A percentile compares a stretch with the other conserved stretches of the same genome.
These are phyloP conservation scores for Helianthus tuberosus DNA, from an alignment of 129 eudicot species.

Conservation along the genomic window DNA sequence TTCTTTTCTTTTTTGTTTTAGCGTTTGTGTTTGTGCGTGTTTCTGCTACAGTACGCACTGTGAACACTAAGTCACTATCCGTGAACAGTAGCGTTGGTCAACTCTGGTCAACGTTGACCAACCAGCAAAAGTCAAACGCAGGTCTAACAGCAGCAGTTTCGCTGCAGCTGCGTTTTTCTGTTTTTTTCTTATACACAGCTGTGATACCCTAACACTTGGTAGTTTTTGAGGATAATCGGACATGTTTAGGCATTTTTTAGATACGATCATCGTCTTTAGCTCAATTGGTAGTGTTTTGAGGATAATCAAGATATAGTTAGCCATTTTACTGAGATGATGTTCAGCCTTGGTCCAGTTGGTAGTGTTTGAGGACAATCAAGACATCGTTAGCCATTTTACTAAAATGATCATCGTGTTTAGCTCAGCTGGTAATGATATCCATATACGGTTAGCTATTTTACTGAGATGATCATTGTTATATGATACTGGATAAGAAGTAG, in stretches of 20 bases:
- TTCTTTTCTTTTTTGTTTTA: not conserved
- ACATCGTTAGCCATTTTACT: not conserved
- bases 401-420: conserved; percentile 2
- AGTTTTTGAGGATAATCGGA: not conserved
- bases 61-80: too few species aligned
- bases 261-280: not conserved
- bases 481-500: conserved; percentile 10
- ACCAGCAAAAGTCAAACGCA: too few species aligned
- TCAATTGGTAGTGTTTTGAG: not conserved
- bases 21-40: not conserved
- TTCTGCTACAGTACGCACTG: too few species aligned
- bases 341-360: not conserved
- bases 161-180: too few species aligned
- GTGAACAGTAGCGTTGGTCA: too few species aligned
- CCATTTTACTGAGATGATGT: conserved; percentile 3
- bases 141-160: too few species aligned
- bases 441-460: not conserved
- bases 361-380: not conserved
- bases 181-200: too few species aligned
- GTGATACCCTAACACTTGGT: not conserved
- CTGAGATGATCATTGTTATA: conserved; percentile 6
- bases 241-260: not conserved
- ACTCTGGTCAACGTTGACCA: too few species aligned
- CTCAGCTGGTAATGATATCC: not conserved
- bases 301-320: not conserved